Base-by-base conservation (phyloP, 2,329 filamentous ascomycete genomes). In the Dactylellina parvicollis region DNA sequence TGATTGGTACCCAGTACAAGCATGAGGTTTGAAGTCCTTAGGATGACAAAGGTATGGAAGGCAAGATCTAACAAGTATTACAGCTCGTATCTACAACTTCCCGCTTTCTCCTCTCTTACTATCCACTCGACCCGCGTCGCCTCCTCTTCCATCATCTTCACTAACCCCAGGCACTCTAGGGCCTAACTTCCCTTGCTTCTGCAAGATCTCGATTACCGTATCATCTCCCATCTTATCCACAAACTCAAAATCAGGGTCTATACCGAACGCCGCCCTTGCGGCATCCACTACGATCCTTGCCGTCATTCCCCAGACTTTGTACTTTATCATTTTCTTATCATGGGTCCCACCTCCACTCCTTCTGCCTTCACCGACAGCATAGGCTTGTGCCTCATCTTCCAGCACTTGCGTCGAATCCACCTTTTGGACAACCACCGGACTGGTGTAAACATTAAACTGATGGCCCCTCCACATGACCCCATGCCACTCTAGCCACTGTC, bases 251-350 rank as follows among this genome's bases (percentile, higher is more conserved):
- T 92, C 90, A 2, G 94, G 94, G 79, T 91, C 87, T 81, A 90
- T 86, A 1, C 82, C 89, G 80, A 95, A 98, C 18, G 93, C 94
- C 16, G 96, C 85, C 75, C 91, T 85, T 32, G 94, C 93, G 3
- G 90, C 90, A 81, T 98, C 94, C 3, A 97, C 91, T 61, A 97
- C 80, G 61, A 98, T 94, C 57, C 92, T 84, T 1, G 92, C 94
- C 59, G 94, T 98, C 92, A 98, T 94, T 14, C 94, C 94, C 86
- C 93, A 97, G 3, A 98, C 92, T 76, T 90, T 88, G 81, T 95
- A 96, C 36, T 90, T 73, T 2, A 73, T 55, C 55, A 73, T 52
- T 24, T 66, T 73, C 60, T 66, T 73, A 32, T 73, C 65, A 38
- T 66, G 54, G 2, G 60, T 69, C 2, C 72, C 66, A 3, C 71